Evolutionary conservation across 148 eudicot genomes (phyloP).

Genomic region (Chenopodium formosanum): DNA sequence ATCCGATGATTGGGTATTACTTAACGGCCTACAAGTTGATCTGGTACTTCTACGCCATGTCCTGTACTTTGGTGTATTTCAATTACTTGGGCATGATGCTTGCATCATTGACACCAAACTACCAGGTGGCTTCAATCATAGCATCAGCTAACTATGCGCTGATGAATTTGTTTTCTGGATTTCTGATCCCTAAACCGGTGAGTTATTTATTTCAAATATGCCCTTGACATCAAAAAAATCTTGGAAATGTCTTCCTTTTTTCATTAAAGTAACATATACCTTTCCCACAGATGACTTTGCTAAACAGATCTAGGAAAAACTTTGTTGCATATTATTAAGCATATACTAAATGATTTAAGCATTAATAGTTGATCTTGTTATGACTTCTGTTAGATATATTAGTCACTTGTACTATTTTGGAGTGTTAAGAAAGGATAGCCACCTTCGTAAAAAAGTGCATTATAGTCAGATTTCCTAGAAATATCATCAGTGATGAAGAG

Average conservation of each 20-base stretch:
- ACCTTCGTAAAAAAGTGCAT: background rate
- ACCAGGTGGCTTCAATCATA: constrained; percentile 47
- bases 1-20: constrained; percentile 76
- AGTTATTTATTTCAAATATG: constrained; percentile 24
- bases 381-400: too few relatives aligned
- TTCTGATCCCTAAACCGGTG: constrained; percentile 67
- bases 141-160: constrained; percentile 44
- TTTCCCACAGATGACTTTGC: background rate
- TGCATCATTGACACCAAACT: constrained; percentile 57
- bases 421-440: too few relatives aligned
- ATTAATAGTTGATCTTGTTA: background rate
- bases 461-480: background rate
- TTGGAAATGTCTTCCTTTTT: background rate
- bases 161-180: constrained; percentile 64
- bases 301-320: too few relatives aligned
- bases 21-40: constrained; percentile 57
- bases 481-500: background rate
- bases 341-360: background rate
- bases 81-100: constrained; percentile 73
- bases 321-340: background rate
- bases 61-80: constrained; percentile 58
- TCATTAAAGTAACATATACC: background rate
- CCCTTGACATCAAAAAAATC: background rate
- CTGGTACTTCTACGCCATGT: constrained; percentile 65
- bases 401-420: background rate